Conservation (phyloP, 345 rosid genomes). For the Sonneratia alba region DNA sequence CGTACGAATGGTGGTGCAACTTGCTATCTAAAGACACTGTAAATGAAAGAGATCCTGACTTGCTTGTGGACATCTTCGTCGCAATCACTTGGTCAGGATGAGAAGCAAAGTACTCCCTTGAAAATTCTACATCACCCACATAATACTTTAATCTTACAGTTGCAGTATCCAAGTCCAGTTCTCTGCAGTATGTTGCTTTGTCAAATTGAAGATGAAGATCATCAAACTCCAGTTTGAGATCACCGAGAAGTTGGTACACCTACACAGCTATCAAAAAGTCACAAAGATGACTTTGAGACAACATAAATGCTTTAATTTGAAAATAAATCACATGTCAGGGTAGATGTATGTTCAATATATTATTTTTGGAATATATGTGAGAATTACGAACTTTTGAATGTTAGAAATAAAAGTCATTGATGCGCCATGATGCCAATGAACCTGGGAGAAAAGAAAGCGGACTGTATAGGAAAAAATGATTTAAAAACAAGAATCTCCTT, state of each 20-base stretch:
- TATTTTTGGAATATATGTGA: too few species aligned
- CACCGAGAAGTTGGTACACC: constrained; percentile 86
- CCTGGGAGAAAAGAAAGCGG: too few species aligned
- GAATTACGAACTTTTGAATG: too few species aligned
- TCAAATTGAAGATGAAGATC: constrained; percentile 55
- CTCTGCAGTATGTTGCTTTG: constrained; percentile 61
- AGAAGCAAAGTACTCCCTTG: constrained; percentile 69
- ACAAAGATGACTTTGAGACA: neutral
- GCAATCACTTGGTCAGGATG: constrained; percentile 59
- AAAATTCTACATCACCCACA: constrained; percentile 47
- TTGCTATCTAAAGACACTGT: constrained; percentile 52
- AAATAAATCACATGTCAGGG: too few species aligned
- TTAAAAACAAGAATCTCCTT: too few species aligned
- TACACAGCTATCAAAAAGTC: constrained; percentile 22
- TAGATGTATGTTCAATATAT: too few species aligned
- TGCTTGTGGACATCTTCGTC: constrained; percentile 54
- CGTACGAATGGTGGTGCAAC: constrained; percentile 41
- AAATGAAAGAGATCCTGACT: constrained; percentile 59
- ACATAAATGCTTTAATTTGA: neutral
- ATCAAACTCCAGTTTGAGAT: constrained; percentile 67
- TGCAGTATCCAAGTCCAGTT: constrained; percentile 83
- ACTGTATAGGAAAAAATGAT: too few species aligned
- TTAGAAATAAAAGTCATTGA: too few species aligned
- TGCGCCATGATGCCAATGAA: too few species aligned
- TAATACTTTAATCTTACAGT: constrained; percentile 56